Conservation (phyloP, 2,329 filamentous ascomycete genomes). For the Albophoma yamanashiensis region DNA sequence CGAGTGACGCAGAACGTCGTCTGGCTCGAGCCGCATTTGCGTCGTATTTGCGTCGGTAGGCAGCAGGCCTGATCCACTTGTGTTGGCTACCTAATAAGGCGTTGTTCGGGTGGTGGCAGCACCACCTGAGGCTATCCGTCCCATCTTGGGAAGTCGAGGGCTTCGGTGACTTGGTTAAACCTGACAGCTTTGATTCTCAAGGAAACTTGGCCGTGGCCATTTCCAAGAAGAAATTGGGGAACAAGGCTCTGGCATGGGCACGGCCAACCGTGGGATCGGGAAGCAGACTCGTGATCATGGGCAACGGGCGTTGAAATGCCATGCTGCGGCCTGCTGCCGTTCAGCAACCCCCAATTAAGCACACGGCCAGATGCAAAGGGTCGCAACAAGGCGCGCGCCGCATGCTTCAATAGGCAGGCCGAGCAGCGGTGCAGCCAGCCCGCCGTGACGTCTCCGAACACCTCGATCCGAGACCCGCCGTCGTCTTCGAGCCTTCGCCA, state of each 20-base stretch:
- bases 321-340: neutral
- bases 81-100: no score
- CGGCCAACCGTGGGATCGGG: neutral
- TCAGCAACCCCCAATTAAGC: no score
- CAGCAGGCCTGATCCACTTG: neutral
- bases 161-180: neutral
- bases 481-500: neutral
- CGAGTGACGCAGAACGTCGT: neutral
- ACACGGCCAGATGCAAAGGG: no score
- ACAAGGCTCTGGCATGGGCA: neutral
- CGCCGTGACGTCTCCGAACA: neutral
- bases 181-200: no score
- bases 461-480: neutral
- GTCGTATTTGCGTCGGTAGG: neutral
- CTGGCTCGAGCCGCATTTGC: neutral
- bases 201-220: neutral
- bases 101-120: neutral
- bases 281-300: neutral
- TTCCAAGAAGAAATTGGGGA: neutral
- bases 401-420: neutral
- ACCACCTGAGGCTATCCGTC: neutral
- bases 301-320: neutral
- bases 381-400: neutral
- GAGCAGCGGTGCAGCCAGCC: neutral
- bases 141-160: neutral